A percentile compares a stretch with the other conserved stretches of the same genome.
Evolutionary conservation across 2,329 filamentous ascomycete species (phyloP).

Genomic region (Aspergillus novofumigatus): DNA sequence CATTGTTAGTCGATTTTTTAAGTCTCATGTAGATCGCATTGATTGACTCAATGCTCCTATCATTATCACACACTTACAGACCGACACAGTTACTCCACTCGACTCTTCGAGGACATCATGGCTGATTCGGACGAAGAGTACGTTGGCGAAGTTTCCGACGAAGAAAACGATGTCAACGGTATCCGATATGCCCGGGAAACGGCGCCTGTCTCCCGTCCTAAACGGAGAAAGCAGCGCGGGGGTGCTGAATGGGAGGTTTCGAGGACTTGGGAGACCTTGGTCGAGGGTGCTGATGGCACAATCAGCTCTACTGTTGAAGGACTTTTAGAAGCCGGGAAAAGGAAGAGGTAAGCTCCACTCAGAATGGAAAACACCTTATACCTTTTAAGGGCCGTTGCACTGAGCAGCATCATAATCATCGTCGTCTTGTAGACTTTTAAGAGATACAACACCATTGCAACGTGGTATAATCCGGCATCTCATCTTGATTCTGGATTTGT

Average conservation of each 20-base stretch:
- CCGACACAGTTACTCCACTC: neutral
- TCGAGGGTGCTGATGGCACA: slow-evolving; percentile 74
- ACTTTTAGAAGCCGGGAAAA: slow-evolving; percentile 75
- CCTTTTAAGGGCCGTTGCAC: slow-evolving; percentile 4
- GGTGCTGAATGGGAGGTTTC: slow-evolving; percentile 46
- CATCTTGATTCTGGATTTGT: slow-evolving; percentile 86
- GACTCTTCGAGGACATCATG: slow-evolving; percentile 23
- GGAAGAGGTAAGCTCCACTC: slow-evolving; percentile 53
- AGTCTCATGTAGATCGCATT: too few relatives aligned
- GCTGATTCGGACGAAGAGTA: slow-evolving; percentile 52
- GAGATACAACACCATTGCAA: slow-evolving; percentile 92
- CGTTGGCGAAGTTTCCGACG: slow-evolving; percentile 46
- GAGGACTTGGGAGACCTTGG: slow-evolving; percentile 62
- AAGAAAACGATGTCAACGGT: slow-evolving; percentile 37
- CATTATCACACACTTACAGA: neutral
- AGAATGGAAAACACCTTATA: neutral
- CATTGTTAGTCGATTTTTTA: too few relatives aligned
- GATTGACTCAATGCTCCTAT: neutral
- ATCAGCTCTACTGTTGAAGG: slow-evolving; percentile 69
- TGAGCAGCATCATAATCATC: slow-evolving; percentile 9
- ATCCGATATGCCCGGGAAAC: slow-evolving; percentile 27
- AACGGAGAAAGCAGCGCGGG: slow-evolving; percentile 37
- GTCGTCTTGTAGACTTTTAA: slow-evolving; percentile 60
- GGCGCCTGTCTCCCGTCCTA: slow-evolving; percentile 24
- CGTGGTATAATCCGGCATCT: slow-evolving; percentile 97